A percentile compares a stretch with the other conserved stretches of the same genome.
These are phyloP conservation scores for Ceratonia siliqua DNA, from an alignment of 306 rosid genomes.

Conservation along the genomic window DNA sequence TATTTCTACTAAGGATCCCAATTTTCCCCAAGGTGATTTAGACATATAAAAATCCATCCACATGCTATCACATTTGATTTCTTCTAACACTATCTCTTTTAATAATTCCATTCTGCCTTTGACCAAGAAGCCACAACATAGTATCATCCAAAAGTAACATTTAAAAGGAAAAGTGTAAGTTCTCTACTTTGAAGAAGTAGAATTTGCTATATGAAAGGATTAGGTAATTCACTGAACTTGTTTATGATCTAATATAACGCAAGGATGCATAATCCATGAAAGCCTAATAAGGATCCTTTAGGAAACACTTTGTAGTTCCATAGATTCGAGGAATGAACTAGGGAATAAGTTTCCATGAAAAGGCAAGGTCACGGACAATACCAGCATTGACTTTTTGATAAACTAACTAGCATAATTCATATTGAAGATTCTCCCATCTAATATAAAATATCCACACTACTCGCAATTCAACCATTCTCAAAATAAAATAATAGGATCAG, in stretches of 20 bases:
- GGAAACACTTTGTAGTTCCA: constrained; percentile 39
- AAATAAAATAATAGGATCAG: constrained; percentile 42
- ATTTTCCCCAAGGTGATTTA: constrained; percentile 52
- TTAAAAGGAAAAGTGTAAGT: constrained; percentile 44
- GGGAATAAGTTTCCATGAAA: constrained; percentile 44
- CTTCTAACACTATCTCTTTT: constrained; percentile 48
- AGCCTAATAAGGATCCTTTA: constrained; percentile 46
- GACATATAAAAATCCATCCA: constrained; percentile 44
- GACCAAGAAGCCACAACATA: constrained; percentile 41
- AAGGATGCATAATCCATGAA: constrained; percentile 43
- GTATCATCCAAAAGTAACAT: constrained; percentile 46
- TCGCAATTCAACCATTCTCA: constrained; percentile 40
- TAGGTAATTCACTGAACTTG: constrained; percentile 40
- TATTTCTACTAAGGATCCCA: too few species aligned
- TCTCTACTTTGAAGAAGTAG: constrained; percentile 36
- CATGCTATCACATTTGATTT: constrained; percentile 41
- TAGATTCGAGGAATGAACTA: constrained; percentile 43
- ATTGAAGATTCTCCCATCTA: constrained; percentile 46
- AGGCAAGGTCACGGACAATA: constrained; percentile 39
- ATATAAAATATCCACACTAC: constrained; percentile 41
- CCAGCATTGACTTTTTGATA: constrained; percentile 40
- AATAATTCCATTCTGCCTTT: constrained; percentile 38
- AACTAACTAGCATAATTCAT: constrained; percentile 49
- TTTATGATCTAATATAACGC: constrained; percentile 35
- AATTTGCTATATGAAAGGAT: constrained; percentile 37